Conservation (phyloP, 495 filamentous ascomycete genomes). For the Pyrenula massariospora region DNA sequence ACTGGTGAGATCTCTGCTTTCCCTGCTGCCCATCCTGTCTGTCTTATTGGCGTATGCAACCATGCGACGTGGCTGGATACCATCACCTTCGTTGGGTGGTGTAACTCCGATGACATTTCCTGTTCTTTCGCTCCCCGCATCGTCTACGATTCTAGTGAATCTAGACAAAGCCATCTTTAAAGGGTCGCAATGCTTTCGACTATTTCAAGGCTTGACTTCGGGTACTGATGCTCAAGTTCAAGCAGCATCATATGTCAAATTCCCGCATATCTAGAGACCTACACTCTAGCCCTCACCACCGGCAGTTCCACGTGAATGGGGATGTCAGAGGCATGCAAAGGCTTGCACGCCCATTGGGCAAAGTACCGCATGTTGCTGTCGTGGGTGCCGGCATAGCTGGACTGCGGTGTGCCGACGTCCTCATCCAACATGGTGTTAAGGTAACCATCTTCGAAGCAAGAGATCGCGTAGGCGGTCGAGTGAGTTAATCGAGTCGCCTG, state of each 20-base stretch:
- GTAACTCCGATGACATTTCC: no score
- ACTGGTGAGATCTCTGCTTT: no score
- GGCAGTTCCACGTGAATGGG: neutral
- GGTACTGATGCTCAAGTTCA: no score
- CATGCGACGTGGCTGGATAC: no score
- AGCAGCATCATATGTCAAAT: neutral
- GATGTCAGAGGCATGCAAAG: neutral
- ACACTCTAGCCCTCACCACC: neutral
- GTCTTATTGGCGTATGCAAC: no score
- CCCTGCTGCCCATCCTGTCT: no score
- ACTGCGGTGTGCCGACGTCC: constrained; percentile 71
- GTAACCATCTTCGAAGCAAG: constrained; percentile 83
- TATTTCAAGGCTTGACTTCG: no score
- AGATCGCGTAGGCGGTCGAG: constrained; percentile 71
- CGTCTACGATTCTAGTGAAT: no score
- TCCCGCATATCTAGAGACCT: neutral
- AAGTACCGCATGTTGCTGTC: constrained; percentile 50
- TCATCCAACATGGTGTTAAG: constrained; percentile 62
- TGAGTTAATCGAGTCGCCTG: constrained; percentile 22
- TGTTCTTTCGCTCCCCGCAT: no score
- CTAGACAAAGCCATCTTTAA: no score
- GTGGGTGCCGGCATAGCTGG: constrained; percentile 86
- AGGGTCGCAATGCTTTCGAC: no score
- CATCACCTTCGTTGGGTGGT: no score
- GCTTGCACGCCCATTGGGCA: constrained; percentile 12